phyloP scores from a whole-genome alignment of 2,329 filamentous ascomycete genomes.

The Aspergillus puulaauensis region DNA sequence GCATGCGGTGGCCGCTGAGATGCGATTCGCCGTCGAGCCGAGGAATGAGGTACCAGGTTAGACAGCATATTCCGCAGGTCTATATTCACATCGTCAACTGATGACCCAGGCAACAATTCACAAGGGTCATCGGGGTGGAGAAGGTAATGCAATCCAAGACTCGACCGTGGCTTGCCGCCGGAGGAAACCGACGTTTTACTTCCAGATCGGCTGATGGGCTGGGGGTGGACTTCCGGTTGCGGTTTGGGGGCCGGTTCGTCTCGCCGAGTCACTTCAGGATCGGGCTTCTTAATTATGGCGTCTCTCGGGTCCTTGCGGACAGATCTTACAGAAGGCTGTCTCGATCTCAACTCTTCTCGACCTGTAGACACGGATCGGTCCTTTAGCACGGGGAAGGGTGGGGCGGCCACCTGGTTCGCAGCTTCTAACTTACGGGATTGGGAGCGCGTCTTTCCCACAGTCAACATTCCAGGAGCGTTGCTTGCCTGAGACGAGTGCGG shows the following conservation, averaged over 20 bases:
- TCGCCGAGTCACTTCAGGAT: background rate
- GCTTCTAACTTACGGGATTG: constrained; percentile 40
- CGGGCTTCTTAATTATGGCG: background rate
- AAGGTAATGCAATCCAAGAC: constrained; percentile 36
- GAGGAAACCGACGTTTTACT: constrained; percentile 27
- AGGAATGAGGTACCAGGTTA: constrained; percentile 33
- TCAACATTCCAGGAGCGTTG: constrained; percentile 33
- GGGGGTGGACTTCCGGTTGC: constrained; percentile 17
- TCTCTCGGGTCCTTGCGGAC: constrained; percentile 8
- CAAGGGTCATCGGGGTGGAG: constrained; percentile 39
- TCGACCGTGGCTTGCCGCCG: constrained; percentile 32
- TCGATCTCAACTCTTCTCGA: constrained; percentile 18
- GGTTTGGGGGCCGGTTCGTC: constrained; percentile 1
- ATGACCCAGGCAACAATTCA: constrained; percentile 39
- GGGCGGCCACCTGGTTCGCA: constrained; percentile 22
- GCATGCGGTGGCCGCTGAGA: constrained; percentile 37
- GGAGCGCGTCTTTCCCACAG: constrained; percentile 43
- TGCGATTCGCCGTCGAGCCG: constrained; percentile 31
- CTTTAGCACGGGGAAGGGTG: constrained; percentile 12
- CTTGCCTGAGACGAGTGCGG: constrained; percentile 31
- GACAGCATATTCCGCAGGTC: constrained; percentile 41
- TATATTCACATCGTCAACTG: constrained; percentile 39
- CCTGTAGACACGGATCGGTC: constrained; percentile 24
- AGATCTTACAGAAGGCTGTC: constrained; percentile 14
- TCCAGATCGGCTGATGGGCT: constrained; percentile 23